Conservation (phyloP, 176 grass and related monocot genomes). For the Aegilops longissima region DNA sequence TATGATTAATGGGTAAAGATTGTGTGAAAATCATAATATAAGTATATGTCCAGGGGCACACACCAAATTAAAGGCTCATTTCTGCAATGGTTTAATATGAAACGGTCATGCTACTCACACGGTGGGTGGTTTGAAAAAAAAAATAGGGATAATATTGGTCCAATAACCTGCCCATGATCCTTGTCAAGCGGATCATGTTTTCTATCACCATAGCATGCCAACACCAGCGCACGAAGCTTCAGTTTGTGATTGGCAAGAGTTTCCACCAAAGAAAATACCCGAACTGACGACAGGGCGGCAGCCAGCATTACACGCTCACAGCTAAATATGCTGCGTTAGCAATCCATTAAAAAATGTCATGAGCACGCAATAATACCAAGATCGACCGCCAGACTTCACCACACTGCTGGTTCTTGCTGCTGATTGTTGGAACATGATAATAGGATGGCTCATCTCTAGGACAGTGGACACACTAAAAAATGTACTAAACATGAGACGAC, state of each 20-base stretch:
- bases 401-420: slow-evolving; percentile 10
- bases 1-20: neutral
- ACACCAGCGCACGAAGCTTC: neutral
- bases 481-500: neutral
- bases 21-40: neutral
- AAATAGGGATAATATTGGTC: neutral
- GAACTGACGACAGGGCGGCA: neutral
- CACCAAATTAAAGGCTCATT: neutral
- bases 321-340: neutral
- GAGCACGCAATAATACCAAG: neutral
- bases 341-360: neutral
- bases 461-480: neutral
- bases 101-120: neutral
- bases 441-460: neutral
- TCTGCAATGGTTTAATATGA: neutral
- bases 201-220: neutral
- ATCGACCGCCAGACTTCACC: neutral
- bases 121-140: neutral
- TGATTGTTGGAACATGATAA: neutral
- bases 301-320: neutral
- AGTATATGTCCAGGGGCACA: neutral
- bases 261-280: neutral
- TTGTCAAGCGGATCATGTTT: neutral
- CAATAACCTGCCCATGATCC: neutral
- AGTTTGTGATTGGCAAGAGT: neutral